Evolutionary conservation across 768 basidiomycete species (phyloP).

Genomic region (Neoboletus subvelutipes): DNA sequence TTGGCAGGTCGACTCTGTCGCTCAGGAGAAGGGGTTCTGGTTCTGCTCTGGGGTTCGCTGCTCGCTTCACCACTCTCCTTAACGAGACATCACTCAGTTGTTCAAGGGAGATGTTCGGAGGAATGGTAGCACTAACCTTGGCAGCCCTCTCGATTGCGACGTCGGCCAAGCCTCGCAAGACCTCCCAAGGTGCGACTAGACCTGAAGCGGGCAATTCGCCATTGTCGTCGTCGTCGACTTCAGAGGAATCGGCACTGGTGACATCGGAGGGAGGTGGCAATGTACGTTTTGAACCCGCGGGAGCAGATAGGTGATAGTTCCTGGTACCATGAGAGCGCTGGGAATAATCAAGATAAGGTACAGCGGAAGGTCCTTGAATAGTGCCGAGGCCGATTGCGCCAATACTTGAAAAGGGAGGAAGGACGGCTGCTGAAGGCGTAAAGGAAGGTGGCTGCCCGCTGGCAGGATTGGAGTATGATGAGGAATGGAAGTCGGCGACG

Average conservation of each 20-base stretch:
- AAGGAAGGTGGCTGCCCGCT: conserved; percentile 33
- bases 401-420: conserved; percentile 73
- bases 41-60: conserved; percentile 73
- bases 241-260: conserved; percentile 79
- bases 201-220: conserved; percentile 80
- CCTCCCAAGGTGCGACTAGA: conserved; percentile 85
- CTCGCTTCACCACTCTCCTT: conserved; percentile 73
- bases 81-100: conserved; percentile 14
- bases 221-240: conserved; percentile 79
- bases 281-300: conserved; percentile 55
- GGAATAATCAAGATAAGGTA: conserved; percentile 51
- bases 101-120: not conserved
- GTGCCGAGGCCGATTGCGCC: conserved; percentile 49
- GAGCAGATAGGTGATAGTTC: conserved; percentile 32
- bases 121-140: conserved; percentile 47
- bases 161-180: conserved; percentile 76
- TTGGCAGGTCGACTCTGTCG: conserved; percentile 67
- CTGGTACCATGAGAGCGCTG: conserved; percentile 30
- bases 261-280: conserved; percentile 63
- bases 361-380: conserved; percentile 52
- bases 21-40: conserved; percentile 72
- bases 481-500: conserved; percentile 43
- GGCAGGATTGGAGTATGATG: conserved; percentile 43
- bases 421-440: conserved; percentile 47
- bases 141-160: conserved; percentile 78